A percentile compares a stretch with the other conserved stretches of the same genome.
Conservation (phyloP, 768 basidiomycete genomes). For the Pulveroboletus sp. region DNA sequence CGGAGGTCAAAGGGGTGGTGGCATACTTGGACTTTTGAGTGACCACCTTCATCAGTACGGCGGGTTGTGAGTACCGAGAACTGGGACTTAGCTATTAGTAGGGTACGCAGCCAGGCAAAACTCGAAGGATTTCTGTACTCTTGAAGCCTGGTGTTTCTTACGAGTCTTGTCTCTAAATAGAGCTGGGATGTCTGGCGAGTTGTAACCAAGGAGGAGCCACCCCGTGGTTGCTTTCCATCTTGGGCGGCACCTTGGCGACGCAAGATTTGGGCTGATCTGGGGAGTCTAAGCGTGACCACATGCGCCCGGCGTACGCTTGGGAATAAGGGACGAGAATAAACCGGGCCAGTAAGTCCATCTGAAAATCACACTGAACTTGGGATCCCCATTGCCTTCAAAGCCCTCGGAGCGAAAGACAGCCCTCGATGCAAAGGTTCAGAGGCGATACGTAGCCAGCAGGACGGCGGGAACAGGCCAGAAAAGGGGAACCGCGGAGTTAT, state of each 20-base stretch:
- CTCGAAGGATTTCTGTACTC: background rate
- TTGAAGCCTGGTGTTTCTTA: background rate
- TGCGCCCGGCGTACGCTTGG: background rate
- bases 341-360: background rate
- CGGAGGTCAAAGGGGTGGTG: background rate
- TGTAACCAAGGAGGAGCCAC: background rate
- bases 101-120: background rate
- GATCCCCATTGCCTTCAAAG: background rate
- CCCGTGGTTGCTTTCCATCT: background rate
- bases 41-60: background rate
- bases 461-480: background rate
- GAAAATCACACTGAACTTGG: background rate
- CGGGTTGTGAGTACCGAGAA: background rate
- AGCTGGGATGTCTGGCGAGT: background rate
- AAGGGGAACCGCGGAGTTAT: background rate
- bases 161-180: background rate
- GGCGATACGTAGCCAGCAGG: background rate
- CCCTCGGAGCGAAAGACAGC: too few species aligned
- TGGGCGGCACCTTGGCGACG: background rate
- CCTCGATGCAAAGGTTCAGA: background rate
- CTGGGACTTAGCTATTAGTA: background rate
- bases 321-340: background rate
- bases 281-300: background rate
- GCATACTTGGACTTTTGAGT: background rate
- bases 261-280: background rate